Percentiles rank a stretch among this genome's conserved stretches.
Evolutionary conservation across 352 stramenopile species (phyloP).

Genomic region (Globisporangium uncinulatum): DNA sequence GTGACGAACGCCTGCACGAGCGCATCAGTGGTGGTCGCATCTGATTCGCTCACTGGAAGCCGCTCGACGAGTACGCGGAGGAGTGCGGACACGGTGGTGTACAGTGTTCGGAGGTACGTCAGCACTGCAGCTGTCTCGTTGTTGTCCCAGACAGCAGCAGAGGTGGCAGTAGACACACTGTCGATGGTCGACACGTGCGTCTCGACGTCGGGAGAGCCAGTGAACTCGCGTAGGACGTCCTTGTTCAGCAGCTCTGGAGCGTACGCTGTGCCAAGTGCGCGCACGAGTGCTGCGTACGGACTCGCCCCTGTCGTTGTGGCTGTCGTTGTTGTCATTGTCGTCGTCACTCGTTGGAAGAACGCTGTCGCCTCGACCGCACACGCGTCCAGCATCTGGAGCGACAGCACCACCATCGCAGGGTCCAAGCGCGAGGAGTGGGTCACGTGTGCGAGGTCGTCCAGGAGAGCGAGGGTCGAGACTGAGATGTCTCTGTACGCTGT

Average conservation of each 20-base stretch:
- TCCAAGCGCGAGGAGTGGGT: neutral
- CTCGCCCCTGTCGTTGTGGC: conserved; percentile 9
- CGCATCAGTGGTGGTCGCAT: neutral
- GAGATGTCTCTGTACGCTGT: neutral
- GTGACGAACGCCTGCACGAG: conserved; percentile 21
- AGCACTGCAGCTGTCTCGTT: conserved; percentile 6
- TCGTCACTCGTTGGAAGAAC: conserved; percentile 15
- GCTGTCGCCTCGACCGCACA: conserved; percentile 25
- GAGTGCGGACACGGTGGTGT: conserved; percentile 1
- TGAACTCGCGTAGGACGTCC: neutral
- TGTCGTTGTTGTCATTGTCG: no score
- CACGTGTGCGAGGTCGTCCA: neutral
- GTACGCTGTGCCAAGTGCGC: conserved; percentile 24
- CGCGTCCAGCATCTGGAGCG: conserved; percentile 12
- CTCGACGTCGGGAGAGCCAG: conserved; percentile 8
- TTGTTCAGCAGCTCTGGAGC: conserved; percentile 21
- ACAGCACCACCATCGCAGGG: conserved; percentile 2
- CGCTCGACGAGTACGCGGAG: conserved; percentile 2
- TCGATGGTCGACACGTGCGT: neutral
- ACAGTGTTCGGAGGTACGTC: conserved; percentile 9
- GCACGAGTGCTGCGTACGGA: conserved; percentile 16
- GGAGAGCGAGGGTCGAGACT: neutral
- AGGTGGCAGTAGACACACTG: neutral
- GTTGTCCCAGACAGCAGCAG: neutral
- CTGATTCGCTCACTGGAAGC: neutral